These are phyloP conservation scores for Ceratocystis destructans DNA, from an alignment of 2,329 filamentous ascomycete species.

Conservation along the genomic window DNA sequence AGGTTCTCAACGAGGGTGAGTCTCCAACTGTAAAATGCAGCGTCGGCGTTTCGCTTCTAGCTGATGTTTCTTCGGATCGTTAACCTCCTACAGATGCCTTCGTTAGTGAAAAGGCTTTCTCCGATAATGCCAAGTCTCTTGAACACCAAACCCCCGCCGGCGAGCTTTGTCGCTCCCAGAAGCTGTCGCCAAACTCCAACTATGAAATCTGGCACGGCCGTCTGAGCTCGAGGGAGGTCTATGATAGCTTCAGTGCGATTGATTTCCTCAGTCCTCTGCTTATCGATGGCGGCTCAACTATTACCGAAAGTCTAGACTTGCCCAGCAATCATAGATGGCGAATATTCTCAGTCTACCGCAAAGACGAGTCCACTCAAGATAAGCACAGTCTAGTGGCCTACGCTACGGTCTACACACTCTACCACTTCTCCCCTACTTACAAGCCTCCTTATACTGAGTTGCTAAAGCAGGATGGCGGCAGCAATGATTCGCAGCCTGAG, in stretches of 20 bases:
- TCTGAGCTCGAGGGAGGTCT: conserved; percentile 54
- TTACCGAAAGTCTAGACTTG: conserved; percentile 43
- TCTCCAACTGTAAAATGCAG: neutral
- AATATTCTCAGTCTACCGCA: conserved; percentile 53
- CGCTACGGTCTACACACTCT: conserved; percentile 80
- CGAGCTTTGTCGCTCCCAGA: conserved; percentile 7
- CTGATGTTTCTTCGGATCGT: conserved; percentile 38
- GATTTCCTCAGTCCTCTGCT: conserved; percentile 75
- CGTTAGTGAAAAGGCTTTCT: conserved; percentile 46
- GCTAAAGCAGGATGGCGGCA: neutral
- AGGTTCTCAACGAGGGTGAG: conserved; percentile 15
- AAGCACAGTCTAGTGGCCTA: conserved; percentile 78
- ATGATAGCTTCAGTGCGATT: conserved; percentile 60
- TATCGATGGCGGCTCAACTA: conserved; percentile 80
- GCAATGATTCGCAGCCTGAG: conserved; percentile 19
- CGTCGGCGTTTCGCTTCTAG: conserved; percentile 24
- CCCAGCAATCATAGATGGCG: conserved; percentile 59
- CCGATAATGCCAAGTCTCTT: conserved; percentile 26
- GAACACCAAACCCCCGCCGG: conserved; percentile 9
- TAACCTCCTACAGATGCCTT: conserved; percentile 45
- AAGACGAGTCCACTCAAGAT: conserved; percentile 22
- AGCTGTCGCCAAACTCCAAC: conserved; percentile 20
- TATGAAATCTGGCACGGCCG: conserved; percentile 79
- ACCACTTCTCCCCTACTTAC: conserved; percentile 42
- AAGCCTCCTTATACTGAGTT: conserved; percentile 22